Evolutionary conservation across 129 eudicot genomes (phyloP), one percentile per base, ranked within the genome.

Genomic region (Kitagawia praeruptora): DNA sequence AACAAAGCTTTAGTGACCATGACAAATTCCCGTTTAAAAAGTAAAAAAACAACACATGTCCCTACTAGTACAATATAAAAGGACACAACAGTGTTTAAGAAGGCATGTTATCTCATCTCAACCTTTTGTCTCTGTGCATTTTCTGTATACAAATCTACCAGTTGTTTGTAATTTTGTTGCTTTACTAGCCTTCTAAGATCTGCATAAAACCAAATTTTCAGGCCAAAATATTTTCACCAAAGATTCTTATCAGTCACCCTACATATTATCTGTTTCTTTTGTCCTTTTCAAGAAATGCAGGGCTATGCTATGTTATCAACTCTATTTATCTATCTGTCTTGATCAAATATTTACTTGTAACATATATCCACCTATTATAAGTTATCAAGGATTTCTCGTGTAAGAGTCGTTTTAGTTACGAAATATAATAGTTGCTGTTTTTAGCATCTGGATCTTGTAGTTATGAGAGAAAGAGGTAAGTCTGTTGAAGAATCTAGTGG

Each of bases 391-490:
- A 11, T 46, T 46, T 46, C 0, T 46, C 49, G 47, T 10, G 14
- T 45, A 45, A 45, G 47, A 45, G 14, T 45, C 47, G 13, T 45
- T 46, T 5, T 46, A 14, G 15, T 46, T 46, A 46, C 49, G 3
- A 9, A 44, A 44, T 44, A 44, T 44, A 1, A 44, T 2, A 6
- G 13, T 56, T n/a, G 25, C 28, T 21, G 11, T 7, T 58, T 58
- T 23, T 58, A 58, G 27, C 14, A 21, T 58, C 67, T 58, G n/a
- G 71, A 64, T 46, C 51, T 46, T 19, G 49, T 44, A 51, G 18
- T 25, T 46, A 93, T 91, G 98, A 91, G 77, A 75, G 90, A 91
- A 44, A 87, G 85, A 82, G 92, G 89, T 19, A 93, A 90, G 80
- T 82, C 83, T n/a, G 82, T 85, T 82, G 91, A 87, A 71, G 34